Evolutionary conservation across 352 stramenopile genomes (phyloP).

Genomic region (Pythium dissimile): DNA sequence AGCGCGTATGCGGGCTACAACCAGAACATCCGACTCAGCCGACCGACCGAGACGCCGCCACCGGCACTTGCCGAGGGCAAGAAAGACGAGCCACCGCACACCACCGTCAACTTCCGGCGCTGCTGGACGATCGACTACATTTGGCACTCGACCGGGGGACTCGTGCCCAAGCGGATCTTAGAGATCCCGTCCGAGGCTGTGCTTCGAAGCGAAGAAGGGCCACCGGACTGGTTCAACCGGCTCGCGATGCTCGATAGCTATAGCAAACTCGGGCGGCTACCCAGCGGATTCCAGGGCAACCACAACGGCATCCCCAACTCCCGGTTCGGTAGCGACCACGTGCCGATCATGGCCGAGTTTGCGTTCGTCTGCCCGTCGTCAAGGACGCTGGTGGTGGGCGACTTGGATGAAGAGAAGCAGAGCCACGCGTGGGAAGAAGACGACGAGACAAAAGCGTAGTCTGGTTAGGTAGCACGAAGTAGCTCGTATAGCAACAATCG

Average conservation of each 20-base stretch:
- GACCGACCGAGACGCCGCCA: slow-evolving; percentile 10
- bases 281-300: slow-evolving; percentile 66
- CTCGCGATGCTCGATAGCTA: slow-evolving; percentile 69
- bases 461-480: background rate
- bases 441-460: slow-evolving; percentile 29
- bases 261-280: slow-evolving; percentile 54
- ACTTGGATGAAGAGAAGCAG: background rate
- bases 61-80: slow-evolving; percentile 29
- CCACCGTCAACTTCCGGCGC: slow-evolving; percentile 81
- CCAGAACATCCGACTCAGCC: slow-evolving; percentile 37
- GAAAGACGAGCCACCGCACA: slow-evolving; percentile 76
- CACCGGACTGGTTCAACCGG: slow-evolving; percentile 73
- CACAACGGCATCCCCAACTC: slow-evolving; percentile 89
- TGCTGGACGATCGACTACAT: slow-evolving; percentile 91
- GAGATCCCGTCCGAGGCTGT: slow-evolving; percentile 70
- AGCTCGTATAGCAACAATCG: no score
- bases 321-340: slow-evolving; percentile 78
- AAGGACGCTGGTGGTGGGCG: background rate
- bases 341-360: slow-evolving; percentile 85
- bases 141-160: slow-evolving; percentile 72
- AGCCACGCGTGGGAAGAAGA: background rate
- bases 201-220: slow-evolving; percentile 69
- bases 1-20: slow-evolving; percentile 75
- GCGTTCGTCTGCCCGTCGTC: slow-evolving; percentile 44
- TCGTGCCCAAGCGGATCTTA: slow-evolving; percentile 60